Evolutionary conservation across 2,329 filamentous ascomycete species (phyloP).

Genomic region (Alternaria metachromatica): DNA sequence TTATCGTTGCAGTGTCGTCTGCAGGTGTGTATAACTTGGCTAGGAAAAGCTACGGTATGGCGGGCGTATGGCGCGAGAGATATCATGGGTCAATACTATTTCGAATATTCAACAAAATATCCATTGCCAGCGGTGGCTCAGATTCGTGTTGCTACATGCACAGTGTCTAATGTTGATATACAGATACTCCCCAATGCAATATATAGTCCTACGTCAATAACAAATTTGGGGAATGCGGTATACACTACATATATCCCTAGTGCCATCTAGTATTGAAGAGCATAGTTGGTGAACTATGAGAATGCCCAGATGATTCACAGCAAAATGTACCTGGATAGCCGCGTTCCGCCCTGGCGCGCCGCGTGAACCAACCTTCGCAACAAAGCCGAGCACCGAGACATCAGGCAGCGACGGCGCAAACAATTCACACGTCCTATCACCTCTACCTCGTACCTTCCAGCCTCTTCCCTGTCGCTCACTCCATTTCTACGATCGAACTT

Average conservation of each 20-base stretch:
- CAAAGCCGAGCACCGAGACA: conserved; percentile 2
- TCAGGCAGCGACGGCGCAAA: not conserved
- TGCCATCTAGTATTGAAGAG: not conserved
- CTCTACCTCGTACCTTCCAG: not conserved
- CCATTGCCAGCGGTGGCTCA: not conserved
- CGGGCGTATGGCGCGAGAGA: conserved; percentile 21
- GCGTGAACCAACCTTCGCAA: conserved; percentile 4
- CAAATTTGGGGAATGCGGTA: not conserved
- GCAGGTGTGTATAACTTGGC: conserved; percentile 20
- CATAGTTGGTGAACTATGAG: not conserved
- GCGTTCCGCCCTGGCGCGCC: not conserved
- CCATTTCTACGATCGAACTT: too few species aligned
- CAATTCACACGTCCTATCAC: not conserved
- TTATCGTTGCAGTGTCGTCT: not conserved
- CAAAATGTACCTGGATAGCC: not conserved
- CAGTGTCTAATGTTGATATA: not conserved
- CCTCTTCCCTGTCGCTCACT: not conserved
- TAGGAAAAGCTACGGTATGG: conserved; percentile 32
- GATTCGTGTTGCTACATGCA: not conserved
- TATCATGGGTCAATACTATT: conserved; percentile 10
- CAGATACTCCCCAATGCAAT: not conserved
- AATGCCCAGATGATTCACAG: not conserved
- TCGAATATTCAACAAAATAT: not conserved
- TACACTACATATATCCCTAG: not conserved
- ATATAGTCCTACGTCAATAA: not conserved